A percentile compares a stretch with the other conserved stretches of the same genome.
Conservation (phyloP, 305 asterid species). For the Fraxinus albicans region DNA sequence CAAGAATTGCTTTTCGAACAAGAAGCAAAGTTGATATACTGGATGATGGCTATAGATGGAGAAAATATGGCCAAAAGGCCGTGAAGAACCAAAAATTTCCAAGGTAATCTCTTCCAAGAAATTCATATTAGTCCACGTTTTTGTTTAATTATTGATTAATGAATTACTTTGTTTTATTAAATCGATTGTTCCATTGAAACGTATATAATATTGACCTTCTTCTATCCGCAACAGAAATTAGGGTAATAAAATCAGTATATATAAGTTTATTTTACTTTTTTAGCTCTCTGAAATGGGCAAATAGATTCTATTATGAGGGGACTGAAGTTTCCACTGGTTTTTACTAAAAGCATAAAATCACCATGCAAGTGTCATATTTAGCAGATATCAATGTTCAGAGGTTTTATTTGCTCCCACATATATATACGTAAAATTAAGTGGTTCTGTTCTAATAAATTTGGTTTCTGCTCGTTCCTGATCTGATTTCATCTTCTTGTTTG, state of each 20-base stretch:
- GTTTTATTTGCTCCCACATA: neutral
- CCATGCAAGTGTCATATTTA: neutral
- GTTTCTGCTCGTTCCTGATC: neutral
- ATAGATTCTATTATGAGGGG: neutral
- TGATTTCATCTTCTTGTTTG: neutral
- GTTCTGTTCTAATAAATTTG: neutral
- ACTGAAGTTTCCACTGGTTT: neutral
- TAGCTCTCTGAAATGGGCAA: neutral
- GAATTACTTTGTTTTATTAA: too few relatives aligned
- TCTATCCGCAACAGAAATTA: neutral
- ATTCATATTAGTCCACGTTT: neutral
- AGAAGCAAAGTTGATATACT: slow-evolving; percentile 53
- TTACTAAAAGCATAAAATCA: neutral
- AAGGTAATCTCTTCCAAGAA: slow-evolving; percentile 23
- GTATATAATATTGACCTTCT: neutral
- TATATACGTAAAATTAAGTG: neutral
- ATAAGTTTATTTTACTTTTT: too few relatives aligned
- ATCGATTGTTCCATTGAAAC: neutral
- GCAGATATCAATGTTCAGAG: neutral
- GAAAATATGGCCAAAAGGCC: slow-evolving; percentile 52
- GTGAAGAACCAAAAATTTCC: slow-evolving; percentile 52
- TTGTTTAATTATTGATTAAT: neutral
- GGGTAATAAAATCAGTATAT: neutral
- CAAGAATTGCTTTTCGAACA: slow-evolving; percentile 42
- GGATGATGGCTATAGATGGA: slow-evolving; percentile 54